Evolutionary conservation across 2,329 filamentous ascomycete genomes (phyloP).

Genomic region (Nakataea oryzae): DNA sequence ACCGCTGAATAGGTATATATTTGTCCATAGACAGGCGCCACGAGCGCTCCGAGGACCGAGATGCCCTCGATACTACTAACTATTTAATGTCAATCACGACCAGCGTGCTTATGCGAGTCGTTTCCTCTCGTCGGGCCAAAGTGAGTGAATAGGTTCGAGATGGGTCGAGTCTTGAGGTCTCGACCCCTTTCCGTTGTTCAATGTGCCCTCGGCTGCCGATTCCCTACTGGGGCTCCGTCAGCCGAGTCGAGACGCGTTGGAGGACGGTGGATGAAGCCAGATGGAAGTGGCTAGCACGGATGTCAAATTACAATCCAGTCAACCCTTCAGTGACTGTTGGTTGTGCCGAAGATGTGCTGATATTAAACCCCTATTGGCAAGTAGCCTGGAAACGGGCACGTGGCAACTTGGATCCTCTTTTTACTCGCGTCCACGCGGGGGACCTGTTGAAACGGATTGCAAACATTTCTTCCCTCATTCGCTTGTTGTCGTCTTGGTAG

Average conservation of each 20-base stretch:
- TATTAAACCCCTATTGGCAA: constrained; percentile 38
- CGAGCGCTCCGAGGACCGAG: background rate
- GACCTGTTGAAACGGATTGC: constrained; percentile 17
- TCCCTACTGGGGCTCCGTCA: background rate
- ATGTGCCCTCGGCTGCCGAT: background rate
- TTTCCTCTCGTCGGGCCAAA: too few species aligned
- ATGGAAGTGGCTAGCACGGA: constrained; percentile 60
- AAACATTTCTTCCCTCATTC: constrained; percentile 12
- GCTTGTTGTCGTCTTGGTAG: background rate
- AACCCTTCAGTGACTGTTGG: constrained; percentile 61
- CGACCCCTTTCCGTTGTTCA: background rate
- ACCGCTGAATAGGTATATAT: background rate
- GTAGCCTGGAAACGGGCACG: constrained; percentile 26
- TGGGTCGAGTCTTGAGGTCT: background rate
- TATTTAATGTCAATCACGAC: background rate
- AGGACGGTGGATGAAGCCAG: background rate
- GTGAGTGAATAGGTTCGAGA: background rate
- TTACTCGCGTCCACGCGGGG: constrained; percentile 6
- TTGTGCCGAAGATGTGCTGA: constrained; percentile 99
- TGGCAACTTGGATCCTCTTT: constrained; percentile 8
- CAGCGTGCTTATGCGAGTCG: background rate
- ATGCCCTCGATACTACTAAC: background rate
- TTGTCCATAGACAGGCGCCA: background rate
- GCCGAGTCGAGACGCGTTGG: too few species aligned
- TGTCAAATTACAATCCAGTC: constrained; percentile 99